phyloP scores from a whole-genome alignment of 768 basidiomycete species.

The Lactarius pseudohatsudake region DNA sequence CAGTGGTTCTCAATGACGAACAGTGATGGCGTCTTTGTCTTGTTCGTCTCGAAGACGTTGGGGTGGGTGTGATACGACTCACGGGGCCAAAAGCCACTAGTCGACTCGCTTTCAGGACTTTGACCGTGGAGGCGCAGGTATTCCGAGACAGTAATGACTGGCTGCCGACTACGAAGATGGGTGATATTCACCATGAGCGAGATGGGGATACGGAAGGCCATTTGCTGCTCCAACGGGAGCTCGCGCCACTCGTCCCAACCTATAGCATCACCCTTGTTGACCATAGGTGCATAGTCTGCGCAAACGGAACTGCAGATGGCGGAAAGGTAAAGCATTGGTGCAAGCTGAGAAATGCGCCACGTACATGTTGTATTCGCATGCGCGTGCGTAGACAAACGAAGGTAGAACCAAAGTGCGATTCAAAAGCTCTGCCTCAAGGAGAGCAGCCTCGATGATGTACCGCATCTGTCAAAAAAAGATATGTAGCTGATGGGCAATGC shows the following conservation, averaged over 20 bases:
- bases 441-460: constrained; percentile 48
- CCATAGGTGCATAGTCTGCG: constrained; percentile 43
- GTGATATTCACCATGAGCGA: constrained; percentile 45
- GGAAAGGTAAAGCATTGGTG: background rate
- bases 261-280: constrained; percentile 47
- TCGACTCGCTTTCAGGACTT: constrained; percentile 37
- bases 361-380: constrained; percentile 44
- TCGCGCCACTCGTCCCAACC: constrained; percentile 44
- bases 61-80: constrained; percentile 37
- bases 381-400: constrained; percentile 47
- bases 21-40: constrained; percentile 32
- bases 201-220: constrained; percentile 40
- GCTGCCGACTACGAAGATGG: constrained; percentile 39
- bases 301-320: constrained; percentile 36
- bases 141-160: constrained; percentile 45
- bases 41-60: constrained; percentile 33
- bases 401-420: constrained; percentile 47
- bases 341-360: constrained; percentile 28
- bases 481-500: background rate
- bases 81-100: constrained; percentile 42
- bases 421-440: constrained; percentile 45
- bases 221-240: constrained; percentile 39
- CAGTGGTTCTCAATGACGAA: constrained; percentile 41
- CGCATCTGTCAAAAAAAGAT: constrained; percentile 39
- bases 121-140: constrained; percentile 44